These are phyloP conservation scores for Penicillium sclerotigenum DNA, from an alignment of 2,329 filamentous ascomycete genomes.

Conservation along the genomic window DNA sequence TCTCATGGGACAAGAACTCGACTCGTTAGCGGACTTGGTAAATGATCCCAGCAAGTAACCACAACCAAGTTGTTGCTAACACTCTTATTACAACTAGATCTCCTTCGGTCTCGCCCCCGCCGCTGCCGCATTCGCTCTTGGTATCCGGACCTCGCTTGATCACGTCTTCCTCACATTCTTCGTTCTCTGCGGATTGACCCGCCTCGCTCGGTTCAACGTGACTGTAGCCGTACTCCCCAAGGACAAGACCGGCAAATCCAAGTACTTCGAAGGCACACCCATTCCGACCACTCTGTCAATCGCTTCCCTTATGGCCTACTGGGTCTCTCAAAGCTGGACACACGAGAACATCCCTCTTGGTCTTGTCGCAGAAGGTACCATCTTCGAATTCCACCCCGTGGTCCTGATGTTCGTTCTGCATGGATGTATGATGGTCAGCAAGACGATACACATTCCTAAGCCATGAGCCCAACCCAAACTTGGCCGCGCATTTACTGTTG, in stretches of 20 bases:
- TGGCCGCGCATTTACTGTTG: slow-evolving; percentile 15
- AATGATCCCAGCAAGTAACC: not conserved
- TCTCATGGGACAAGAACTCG: slow-evolving; percentile 95
- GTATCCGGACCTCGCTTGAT: slow-evolving; percentile 78
- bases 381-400: slow-evolving; percentile 79
- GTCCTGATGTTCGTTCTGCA: slow-evolving; percentile 80
- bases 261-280: slow-evolving; percentile 95
- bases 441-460: slow-evolving; percentile 93
- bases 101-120: slow-evolving; percentile 93
- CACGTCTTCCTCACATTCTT: slow-evolving; percentile 80
- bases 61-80: slow-evolving; percentile 1
- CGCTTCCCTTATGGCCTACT: slow-evolving; percentile 82
- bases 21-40: slow-evolving; percentile 93
- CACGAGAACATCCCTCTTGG: slow-evolving; percentile 76
- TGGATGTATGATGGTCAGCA: slow-evolving; percentile 92
- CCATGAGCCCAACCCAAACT: slow-evolving; percentile 43
- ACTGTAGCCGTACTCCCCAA: slow-evolving; percentile 87
- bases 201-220: slow-evolving; percentile 95
- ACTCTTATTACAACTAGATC: slow-evolving; percentile 57
- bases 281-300: slow-evolving; percentile 86
- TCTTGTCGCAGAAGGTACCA: slow-evolving; percentile 61
- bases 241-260: slow-evolving; percentile 83
- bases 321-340: slow-evolving; percentile 77
- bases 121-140: slow-evolving; percentile 80
- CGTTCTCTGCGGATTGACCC: slow-evolving; percentile 88